Evolutionary conservation across 805 yeast species (phyloP), one percentile per base, ranked within the genome.

Genomic region (Suhomyces kilbournensis): DNA sequence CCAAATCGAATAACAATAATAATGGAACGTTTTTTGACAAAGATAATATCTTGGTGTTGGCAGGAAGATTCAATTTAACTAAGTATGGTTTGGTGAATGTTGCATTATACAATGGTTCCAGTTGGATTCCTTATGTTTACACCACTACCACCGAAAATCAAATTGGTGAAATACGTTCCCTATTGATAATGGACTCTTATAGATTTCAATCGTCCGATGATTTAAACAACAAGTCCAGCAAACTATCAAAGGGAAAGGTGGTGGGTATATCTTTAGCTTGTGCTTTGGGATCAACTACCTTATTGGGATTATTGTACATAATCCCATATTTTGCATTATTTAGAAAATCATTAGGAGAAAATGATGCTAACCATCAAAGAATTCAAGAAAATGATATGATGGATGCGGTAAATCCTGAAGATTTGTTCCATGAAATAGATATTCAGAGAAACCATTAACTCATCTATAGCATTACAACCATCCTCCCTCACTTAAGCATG

Each of bases 391-490:
- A 67, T 47, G 79, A 75, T 22, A 74, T 74, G 78, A 68, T 74
- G 71, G 63, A 71, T 39, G 71, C 75, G 5, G 75, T 75, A 9
- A 72, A 72, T 52, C 79, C 79, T 3, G 70, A 70, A 46, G 77
- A 75, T 28, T 67, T 75, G 54, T 56, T 75, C 42, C 78, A 75
- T 56, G 79, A 75, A 58, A 74, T 75, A 51, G 79, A 75, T 57
- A 61, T 74, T 44, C 79, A 75, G 54, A 66, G 45, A 12, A 42
- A 42, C 30, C 45, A 42, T 22, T 42, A 23, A 40, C 44, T 8
- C 15, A 20, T 78, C 45, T 97, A 90, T 68, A 80, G 88, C 85
- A 88, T 1, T 74, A 81, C n/a, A 78, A 83, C 48, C 79, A 83
- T 55, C 77, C 83, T 25, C 77, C 81, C 26, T 69, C 92, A 56